Percentiles rank a stretch among this genome's conserved stretches.
Conservation (phyloP, 148 eudicot species). For the Pharnaceum exiguum region DNA sequence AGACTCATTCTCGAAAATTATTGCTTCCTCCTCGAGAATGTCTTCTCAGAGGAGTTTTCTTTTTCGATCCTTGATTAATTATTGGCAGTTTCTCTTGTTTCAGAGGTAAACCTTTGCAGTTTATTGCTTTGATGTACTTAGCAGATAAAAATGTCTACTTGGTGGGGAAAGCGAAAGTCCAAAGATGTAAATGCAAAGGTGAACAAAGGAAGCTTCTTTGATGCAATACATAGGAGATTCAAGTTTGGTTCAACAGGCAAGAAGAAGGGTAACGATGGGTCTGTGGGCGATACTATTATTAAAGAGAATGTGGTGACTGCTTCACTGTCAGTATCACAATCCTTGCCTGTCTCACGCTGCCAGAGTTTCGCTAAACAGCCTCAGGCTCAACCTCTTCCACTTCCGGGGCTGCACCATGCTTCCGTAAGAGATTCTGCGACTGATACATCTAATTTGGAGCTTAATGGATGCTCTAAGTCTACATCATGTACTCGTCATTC, state of each 20-base stretch:
- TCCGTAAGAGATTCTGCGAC: conserved; percentile 48
- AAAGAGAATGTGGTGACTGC: conserved; percentile 40
- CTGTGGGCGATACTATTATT: conserved; percentile 44
- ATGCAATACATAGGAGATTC: conserved; percentile 55
- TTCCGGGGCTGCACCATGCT: conserved; percentile 43
- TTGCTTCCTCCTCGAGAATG: neutral
- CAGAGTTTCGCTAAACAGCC: conserved; percentile 76
- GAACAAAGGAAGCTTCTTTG: conserved; percentile 57
- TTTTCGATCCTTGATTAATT: neutral
- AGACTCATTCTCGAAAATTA: neutral
- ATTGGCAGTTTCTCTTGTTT: neutral
- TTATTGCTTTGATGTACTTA: neutral
- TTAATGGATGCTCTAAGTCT: conserved; percentile 34
- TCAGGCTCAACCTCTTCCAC: conserved; percentile 71
- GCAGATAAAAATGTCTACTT: conserved; percentile 59
- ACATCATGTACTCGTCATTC: conserved; percentile 47
- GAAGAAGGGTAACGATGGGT: conserved; percentile 34
- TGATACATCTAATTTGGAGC: conserved; percentile 32
- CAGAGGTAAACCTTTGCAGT: neutral
- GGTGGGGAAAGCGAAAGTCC: conserved; percentile 84
- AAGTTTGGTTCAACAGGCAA: conserved; percentile 51
- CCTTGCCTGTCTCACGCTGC: conserved; percentile 74
- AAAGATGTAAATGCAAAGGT: conserved; percentile 67
- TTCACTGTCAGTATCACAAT: conserved; percentile 52
- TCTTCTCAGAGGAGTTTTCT: neutral